These are phyloP conservation scores for Monosporascus ibericus DNA, from an alignment of 2,329 filamentous ascomycete genomes.

Conservation along the genomic window DNA sequence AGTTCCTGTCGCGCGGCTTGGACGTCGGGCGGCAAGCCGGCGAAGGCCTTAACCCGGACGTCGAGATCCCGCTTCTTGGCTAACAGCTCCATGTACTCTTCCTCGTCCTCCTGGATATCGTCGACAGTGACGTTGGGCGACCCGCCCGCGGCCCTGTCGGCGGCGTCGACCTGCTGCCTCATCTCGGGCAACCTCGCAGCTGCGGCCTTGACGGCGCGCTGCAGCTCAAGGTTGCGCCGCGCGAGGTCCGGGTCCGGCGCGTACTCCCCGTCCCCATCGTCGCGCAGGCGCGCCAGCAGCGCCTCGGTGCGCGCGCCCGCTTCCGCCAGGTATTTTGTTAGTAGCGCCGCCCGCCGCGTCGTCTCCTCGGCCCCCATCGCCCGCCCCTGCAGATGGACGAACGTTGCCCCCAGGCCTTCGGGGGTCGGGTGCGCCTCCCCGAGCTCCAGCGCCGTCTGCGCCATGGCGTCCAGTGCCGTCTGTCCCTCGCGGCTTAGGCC, in stretches of 20 bases:
- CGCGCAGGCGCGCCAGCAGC: conserved; percentile 37
- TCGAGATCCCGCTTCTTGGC: conserved; percentile 55
- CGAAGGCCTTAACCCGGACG: conserved; percentile 57
- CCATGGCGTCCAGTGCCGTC: conserved; percentile 51
- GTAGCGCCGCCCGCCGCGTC: conserved; percentile 43
- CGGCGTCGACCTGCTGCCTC: conserved; percentile 43
- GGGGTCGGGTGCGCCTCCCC: conserved; percentile 43
- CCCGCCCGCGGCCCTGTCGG: conserved; percentile 26
- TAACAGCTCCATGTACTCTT: conserved; percentile 51
- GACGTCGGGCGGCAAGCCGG: conserved; percentile 65
- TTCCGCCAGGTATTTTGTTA: conserved; percentile 49
- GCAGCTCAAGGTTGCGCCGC: conserved; percentile 67
- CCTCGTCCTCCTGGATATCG: conserved; percentile 52
- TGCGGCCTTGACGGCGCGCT: conserved; percentile 63
- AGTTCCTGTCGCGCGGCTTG: conserved; percentile 65
- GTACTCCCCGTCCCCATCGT: conserved; percentile 35
- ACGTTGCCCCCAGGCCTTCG: conserved; percentile 41
- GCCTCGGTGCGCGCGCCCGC: conserved; percentile 38
- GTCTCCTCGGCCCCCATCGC: conserved; percentile 51
- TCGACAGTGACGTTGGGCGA: conserved; percentile 38
- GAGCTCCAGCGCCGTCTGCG: conserved; percentile 43
- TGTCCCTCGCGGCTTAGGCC: conserved; percentile 49
- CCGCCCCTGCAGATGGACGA: conserved; percentile 51
- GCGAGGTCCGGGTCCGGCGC: conserved; percentile 53
- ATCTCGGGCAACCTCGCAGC: conserved; percentile 63